Conservation (phyloP, 176 grass and related monocot genomes). For the Alopecurus myosuroides region DNA sequence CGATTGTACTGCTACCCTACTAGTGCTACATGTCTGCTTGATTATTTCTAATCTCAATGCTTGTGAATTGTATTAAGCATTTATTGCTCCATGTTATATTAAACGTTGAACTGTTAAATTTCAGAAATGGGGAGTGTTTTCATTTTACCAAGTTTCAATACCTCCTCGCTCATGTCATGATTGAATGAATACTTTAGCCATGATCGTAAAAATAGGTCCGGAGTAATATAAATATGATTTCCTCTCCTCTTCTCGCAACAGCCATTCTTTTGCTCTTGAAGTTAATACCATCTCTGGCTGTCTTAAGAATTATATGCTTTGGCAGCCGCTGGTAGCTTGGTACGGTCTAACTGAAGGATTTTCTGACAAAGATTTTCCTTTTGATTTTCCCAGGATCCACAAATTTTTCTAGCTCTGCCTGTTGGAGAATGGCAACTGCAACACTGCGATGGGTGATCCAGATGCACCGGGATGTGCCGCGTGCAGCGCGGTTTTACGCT, state of each 20-base stretch:
- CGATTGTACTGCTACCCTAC: not conserved
- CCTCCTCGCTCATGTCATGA: not conserved
- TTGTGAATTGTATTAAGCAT: too few species aligned
- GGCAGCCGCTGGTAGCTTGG: not conserved
- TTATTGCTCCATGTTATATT: not conserved
- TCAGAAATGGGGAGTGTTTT: not conserved
- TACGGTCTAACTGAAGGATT: not conserved
- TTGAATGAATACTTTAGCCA: not conserved
- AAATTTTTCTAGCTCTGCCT: not conserved
- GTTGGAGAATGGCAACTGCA: constrained; percentile 27
- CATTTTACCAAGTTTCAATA: not conserved
- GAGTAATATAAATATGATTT: too few species aligned
- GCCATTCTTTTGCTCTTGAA: not conserved
- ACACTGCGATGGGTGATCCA: constrained; percentile 69
- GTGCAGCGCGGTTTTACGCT: constrained; percentile 66
- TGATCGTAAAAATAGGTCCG: too few species aligned
- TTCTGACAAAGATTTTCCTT: not conserved
- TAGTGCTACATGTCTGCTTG: not conserved
- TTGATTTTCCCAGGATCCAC: not conserved
- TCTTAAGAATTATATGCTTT: not conserved
- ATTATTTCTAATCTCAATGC: not conserved
- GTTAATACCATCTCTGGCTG: not conserved
- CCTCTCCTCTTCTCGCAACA: not conserved
- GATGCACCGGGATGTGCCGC: constrained; percentile 79
- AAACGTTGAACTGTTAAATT: not conserved